Percentiles rank a stretch among this genome's conserved stretches.
Conservation (phyloP, 176 grass and related monocot genomes). For the Echinochloa phyllopogon region DNA sequence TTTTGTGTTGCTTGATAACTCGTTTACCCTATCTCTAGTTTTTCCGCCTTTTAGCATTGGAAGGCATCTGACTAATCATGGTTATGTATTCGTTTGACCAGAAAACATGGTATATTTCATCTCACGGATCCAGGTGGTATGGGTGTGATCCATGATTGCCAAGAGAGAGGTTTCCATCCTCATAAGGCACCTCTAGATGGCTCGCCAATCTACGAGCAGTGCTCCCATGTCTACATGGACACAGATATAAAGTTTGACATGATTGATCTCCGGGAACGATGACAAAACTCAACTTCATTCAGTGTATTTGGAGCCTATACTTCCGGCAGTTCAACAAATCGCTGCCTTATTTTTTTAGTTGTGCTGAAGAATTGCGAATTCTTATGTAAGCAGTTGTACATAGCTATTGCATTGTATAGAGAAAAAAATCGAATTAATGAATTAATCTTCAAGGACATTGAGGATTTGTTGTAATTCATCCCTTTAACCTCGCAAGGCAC, state of each 20-base stretch:
- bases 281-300: constrained; percentile 31
- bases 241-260: constrained; percentile 76
- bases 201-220: constrained; percentile 84
- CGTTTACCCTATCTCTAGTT: not conserved
- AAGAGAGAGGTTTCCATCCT: constrained; percentile 94
- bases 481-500: not conserved
- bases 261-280: constrained; percentile 76
- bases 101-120: constrained; percentile 99
- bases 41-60: not conserved
- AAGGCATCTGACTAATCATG: constrained; percentile 18
- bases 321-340: constrained; percentile 26
- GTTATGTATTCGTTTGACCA: constrained; percentile 51
- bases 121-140: constrained; percentile 94
- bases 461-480: constrained; percentile 22
- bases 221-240: constrained; percentile 96
- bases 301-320: constrained; percentile 25
- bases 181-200: constrained; percentile 86
- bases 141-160: constrained; percentile 87
- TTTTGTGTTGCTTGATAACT: constrained; percentile 15
- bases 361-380: constrained; percentile 26
- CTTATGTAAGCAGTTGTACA: constrained; percentile 52
- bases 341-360: constrained; percentile 36
- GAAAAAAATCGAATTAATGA: constrained; percentile 17
- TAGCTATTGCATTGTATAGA: constrained; percentile 56
- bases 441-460: not conserved